Base-by-base conservation (phyloP, 352 stramenopile genomes). In the Phytophthora constricta region DNA sequence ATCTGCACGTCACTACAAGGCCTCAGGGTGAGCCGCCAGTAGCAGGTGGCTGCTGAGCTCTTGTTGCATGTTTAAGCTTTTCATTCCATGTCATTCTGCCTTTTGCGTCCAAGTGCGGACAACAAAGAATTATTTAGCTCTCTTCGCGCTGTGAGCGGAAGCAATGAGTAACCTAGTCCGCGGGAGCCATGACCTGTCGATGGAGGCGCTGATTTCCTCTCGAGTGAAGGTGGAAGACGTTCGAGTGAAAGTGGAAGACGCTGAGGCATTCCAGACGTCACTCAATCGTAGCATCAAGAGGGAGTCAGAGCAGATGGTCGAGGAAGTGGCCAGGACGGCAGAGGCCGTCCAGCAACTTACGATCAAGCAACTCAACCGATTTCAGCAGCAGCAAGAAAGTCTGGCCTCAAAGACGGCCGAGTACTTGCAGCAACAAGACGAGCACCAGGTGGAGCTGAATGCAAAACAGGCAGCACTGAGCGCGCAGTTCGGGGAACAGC, bases 101-200 rank as follows among this genome's bases (percentile, higher is more conserved):
- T 45, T 55, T 55, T 33, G 26, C 27, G 25, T 55, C 3, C 48
- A 55, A 55, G 28, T 55, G 48, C 48, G 28, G 25, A 53, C 19
- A 42, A 55, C 48, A 55, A 62, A 25, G 42, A 59, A 47, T 59
- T 49, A 1, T 49, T 59, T 59, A 59, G 16, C 39, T 59, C 34
- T 41, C 52, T 59, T 59, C 52, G 37, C 52, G 37, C 52, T 59
- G 52, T n/a, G 50, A 48, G 50, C 31, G 52, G 52, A 39, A 59
- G 52, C 52, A 4, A 58, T 48, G 19, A 58, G 50, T 20, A 48
- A 33, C 47, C 33, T 33, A 47, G 50, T 34, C 22, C 50, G 43
- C 50, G 33, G 33, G 33, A 58, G 39, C 37, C 52, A 37, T 59
- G 39, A 42, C 4, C 37, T 59, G 34, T 20, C 16, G 20, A 27